phyloP scores from a whole-genome alignment of 345 rosid species.

The Eucalyptus shirleyi region DNA sequence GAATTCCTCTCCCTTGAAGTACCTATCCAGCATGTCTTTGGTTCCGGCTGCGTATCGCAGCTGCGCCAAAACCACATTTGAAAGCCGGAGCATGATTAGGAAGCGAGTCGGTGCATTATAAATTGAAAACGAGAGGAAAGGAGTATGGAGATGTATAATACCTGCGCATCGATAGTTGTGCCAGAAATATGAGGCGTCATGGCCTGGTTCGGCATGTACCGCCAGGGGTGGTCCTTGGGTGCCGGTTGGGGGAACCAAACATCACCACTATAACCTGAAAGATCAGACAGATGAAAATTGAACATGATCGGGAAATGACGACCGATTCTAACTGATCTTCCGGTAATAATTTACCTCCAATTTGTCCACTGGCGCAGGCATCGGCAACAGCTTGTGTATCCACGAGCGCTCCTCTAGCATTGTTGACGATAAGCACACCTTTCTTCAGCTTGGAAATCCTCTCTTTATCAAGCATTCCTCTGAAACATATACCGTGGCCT shows the following conservation, averaged over 20 bases:
- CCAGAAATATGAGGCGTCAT: constrained; percentile 98
- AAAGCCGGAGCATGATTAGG: neutral
- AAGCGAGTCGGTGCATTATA: fast-evolving
- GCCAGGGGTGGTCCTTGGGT: constrained; percentile 97
- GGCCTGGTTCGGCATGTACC: constrained; percentile 95
- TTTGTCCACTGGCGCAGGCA: constrained; percentile 69
- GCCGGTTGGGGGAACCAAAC: constrained; percentile 95
- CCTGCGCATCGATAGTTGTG: constrained; percentile 92
- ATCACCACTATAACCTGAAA: constrained; percentile 88
- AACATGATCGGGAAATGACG: neutral
- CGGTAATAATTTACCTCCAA: constrained; percentile 31
- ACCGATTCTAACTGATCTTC: neutral
- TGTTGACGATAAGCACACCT: constrained; percentile 79
- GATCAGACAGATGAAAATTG: neutral
- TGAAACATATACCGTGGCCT: neutral
- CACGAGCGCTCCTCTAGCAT: constrained; percentile 94
- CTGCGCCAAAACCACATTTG: constrained; percentile 1
- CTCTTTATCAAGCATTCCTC: constrained; percentile 70
- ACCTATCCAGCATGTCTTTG: constrained; percentile 84
- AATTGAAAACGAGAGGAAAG: neutral
- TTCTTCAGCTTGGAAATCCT: constrained; percentile 73
- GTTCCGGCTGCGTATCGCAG: constrained; percentile 82
- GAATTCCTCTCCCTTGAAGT: constrained; percentile 88
- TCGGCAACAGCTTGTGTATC: constrained; percentile 82
- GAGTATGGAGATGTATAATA: neutral